Evolutionary conservation across 495 filamentous ascomycete species (phyloP).

Genomic region (Jackrogersella multiformis): DNA sequence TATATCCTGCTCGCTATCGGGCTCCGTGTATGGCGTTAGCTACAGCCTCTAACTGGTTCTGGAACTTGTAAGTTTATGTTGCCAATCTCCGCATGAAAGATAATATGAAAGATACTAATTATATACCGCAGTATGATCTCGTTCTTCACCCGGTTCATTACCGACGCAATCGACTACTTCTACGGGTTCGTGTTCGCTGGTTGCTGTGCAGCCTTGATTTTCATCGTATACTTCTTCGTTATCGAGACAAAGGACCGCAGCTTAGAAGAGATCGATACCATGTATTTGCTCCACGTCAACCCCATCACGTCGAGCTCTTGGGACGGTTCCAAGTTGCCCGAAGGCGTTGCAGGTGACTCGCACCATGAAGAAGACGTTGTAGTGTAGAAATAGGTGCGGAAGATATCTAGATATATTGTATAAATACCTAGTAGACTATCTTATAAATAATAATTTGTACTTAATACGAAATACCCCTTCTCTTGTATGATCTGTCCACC

Average conservation of each 20-base stretch:
- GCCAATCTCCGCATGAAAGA: conserved; percentile 58
- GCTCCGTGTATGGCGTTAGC: conserved; percentile 78
- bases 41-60: conserved; percentile 86
- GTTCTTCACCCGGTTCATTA: conserved; percentile 85
- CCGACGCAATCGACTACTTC: conserved; percentile 74
- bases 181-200: conserved; percentile 88
- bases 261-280: conserved; percentile 76
- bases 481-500: too few species aligned
- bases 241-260: conserved; percentile 66
- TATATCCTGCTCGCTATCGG: conserved; percentile 81
- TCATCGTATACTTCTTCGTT: conserved; percentile 82
- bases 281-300: conserved; percentile 78
- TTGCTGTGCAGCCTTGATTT: conserved; percentile 71
- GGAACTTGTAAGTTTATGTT: conserved; percentile 76
- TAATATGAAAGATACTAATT: conserved; percentile 63
- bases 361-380: conserved; percentile 28
- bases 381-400: conserved; percentile 2
- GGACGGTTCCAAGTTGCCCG: conserved; percentile 43
- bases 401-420: conserved; percentile 24
- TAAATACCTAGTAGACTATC: conserved; percentile 5
- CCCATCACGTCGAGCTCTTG: conserved; percentile 72
- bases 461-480: neutral
- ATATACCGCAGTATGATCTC: conserved; percentile 60
- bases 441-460: conserved; percentile 8
- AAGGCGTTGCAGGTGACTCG: conserved; percentile 21